phyloP scores from a whole-genome alignment of 805 yeast genomes.

The Candida railenensis region DNA sequence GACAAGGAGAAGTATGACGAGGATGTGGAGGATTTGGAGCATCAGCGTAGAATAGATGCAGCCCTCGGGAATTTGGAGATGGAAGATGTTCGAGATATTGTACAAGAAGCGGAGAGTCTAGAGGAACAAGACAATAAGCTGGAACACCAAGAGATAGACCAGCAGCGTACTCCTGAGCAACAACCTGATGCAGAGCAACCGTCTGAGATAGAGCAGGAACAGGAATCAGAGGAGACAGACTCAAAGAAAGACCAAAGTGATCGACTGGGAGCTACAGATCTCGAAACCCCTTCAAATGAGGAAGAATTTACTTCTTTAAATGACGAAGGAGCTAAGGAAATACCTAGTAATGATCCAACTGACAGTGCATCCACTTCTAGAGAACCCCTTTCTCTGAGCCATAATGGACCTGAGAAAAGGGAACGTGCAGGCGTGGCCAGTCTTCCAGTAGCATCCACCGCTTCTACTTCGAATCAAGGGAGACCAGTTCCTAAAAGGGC shows the following conservation, averaged over 20 bases:
- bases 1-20: neutral
- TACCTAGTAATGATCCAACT: neutral
- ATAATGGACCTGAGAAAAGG: too few relatives aligned
- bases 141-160: neutral
- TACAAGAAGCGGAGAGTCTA: neutral
- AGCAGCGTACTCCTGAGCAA: neutral
- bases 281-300: neutral
- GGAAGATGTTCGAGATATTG: neutral
- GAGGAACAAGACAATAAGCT: neutral
- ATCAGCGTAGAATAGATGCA: conserved; percentile 3
- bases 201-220: neutral
- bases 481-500: conserved; percentile 5
- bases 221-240: neutral
- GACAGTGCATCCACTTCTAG: too few relatives aligned
- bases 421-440: too few relatives aligned
- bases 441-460: neutral
- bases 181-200: neutral
- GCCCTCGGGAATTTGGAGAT: neutral
- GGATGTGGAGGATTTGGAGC: neutral
- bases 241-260: too few relatives aligned
- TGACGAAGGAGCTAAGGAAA: neutral
- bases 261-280: too few relatives aligned
- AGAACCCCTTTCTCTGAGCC: too few relatives aligned
- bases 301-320: neutral
- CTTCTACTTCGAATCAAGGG: too few relatives aligned